phyloP scores from a whole-genome alignment of 139 green algal genomes.

The Spirogloea muscicola region DNA sequence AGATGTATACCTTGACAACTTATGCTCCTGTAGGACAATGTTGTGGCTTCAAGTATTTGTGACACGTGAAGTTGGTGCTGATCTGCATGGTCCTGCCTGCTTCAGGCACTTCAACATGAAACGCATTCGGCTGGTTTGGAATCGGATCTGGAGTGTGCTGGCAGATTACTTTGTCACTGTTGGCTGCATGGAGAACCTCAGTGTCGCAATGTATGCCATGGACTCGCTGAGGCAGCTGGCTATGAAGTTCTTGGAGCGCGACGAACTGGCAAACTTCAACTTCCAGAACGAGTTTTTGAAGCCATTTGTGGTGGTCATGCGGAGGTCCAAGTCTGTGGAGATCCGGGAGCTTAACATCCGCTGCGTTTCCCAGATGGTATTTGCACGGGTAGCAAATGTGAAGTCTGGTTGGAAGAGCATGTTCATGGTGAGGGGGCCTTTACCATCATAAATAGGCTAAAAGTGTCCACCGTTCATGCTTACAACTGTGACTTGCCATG shows the following conservation, averaged over 20 bases:
- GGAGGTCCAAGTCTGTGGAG: conserved; percentile 73
- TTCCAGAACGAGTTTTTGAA: conserved; percentile 99
- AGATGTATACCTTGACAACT: too few species aligned
- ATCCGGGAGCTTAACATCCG: conserved; percentile 97
- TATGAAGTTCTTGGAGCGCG: conserved; percentile 91
- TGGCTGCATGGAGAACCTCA: conserved; percentile 62
- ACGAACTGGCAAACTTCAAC: conserved; percentile 97
- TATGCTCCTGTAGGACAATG: too few species aligned
- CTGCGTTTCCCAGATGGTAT: conserved; percentile 65
- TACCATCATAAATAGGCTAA: too few species aligned
- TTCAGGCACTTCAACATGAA: conserved; percentile 93
- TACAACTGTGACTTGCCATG: too few species aligned
- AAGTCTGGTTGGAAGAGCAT: conserved; percentile 98
- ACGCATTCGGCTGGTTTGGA: conserved; percentile 93
- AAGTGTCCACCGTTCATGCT: too few species aligned
- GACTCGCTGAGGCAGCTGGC: conserved; percentile 73
- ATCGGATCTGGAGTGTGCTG: conserved; percentile 88
- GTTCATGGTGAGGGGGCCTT: conserved; percentile 87
- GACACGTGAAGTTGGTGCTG: too few species aligned
- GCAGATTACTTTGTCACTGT: conserved; percentile 88
- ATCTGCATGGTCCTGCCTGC: neutral
- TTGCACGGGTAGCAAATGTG: conserved; percentile 78
- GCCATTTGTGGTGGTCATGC: conserved; percentile 97
- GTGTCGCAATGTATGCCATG: conserved; percentile 87
- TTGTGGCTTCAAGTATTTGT: too few species aligned